These are phyloP conservation scores for Scenedesmus sp. DNA, from an alignment of 163 green algal species.

Conservation along the genomic window DNA sequence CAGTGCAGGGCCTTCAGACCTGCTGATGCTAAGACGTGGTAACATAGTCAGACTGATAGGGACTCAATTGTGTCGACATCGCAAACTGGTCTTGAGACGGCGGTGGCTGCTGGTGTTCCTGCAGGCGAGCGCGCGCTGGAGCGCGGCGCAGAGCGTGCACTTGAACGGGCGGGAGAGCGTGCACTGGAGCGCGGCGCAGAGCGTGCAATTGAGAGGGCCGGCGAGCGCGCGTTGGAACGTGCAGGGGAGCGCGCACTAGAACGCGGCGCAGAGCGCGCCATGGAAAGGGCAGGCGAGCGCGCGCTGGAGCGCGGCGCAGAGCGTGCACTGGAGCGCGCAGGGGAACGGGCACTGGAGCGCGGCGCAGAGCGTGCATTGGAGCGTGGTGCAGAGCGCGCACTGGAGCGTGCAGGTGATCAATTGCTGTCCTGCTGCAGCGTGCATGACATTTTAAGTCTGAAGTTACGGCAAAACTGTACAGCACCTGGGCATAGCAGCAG, in stretches of 20 bases:
- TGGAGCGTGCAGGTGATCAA: background rate
- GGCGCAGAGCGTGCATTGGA: slow-evolving; percentile 27
- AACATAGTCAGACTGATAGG: too few species aligned
- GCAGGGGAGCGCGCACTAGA: slow-evolving; percentile 48
- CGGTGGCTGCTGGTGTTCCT: background rate
- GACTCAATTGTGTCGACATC: too few species aligned
- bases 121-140: slow-evolving; percentile 37
- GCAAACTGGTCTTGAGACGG: background rate
- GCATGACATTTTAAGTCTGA: too few species aligned
- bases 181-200: slow-evolving; percentile 24
- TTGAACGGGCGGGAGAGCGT: slow-evolving; percentile 43
- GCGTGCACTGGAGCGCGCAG: slow-evolving; percentile 13
- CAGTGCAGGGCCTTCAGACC: background rate
- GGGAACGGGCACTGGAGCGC: slow-evolving; percentile 49
- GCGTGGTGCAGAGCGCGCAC: background rate
- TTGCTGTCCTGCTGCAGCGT: too few species aligned
- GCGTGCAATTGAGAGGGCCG: background rate
- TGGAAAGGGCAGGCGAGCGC: background rate
- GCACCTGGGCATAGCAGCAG: too few species aligned
- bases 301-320: background rate
- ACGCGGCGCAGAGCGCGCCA: slow-evolving; percentile 34
- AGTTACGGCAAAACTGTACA: too few species aligned
- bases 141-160: slow-evolving; percentile 27
- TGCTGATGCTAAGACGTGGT: background rate
- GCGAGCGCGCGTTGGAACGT: background rate